Percentiles rank a stretch among this genome's conserved stretches.
phyloP scores from a whole-genome alignment of 768 basidiomycete species.

The Tulasnella sp. region DNA sequence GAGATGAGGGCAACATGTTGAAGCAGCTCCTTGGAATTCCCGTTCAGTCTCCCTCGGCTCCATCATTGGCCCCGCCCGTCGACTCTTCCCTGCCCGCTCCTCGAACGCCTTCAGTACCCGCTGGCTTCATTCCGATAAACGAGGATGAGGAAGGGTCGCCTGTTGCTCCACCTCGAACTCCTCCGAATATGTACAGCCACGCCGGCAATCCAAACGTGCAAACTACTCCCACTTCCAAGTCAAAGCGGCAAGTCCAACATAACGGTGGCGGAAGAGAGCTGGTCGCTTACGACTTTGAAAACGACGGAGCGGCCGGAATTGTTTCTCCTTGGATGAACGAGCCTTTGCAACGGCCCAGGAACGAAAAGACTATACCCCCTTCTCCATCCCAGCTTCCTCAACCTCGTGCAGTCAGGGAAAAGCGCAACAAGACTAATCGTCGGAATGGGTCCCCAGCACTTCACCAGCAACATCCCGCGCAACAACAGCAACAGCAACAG shows the following conservation, averaged over 20 bases:
- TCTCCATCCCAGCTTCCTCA: slow-evolving; percentile 11
- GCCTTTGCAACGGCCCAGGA: slow-evolving; percentile 2
- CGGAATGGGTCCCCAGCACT: neutral
- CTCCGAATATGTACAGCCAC: slow-evolving; percentile 1
- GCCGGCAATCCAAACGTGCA: neutral
- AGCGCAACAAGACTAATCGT: neutral
- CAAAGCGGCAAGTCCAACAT: neutral
- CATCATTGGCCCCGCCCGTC: neutral
- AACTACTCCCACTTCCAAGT: neutral
- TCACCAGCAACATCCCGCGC: neutral
- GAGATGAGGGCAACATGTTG: slow-evolving; percentile 12
- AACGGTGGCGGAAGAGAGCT: neutral
- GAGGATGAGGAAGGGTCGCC: slow-evolving; percentile 14
- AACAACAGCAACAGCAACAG: slow-evolving; percentile 6
- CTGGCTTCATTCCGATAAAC: slow-evolving; percentile 13
- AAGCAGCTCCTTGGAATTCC: slow-evolving; percentile 14
- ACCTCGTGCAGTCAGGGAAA: slow-evolving; percentile 15
- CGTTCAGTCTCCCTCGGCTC: neutral
- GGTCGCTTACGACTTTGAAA: slow-evolving; percentile 16
- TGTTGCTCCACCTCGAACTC: neutral
- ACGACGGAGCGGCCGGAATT: neutral
- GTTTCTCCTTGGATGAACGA: slow-evolving; percentile 18
- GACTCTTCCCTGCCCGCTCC: neutral
- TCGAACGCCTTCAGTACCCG: neutral
- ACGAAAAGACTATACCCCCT: neutral